Conservation (phyloP, 495 filamentous ascomycete species). For the Penicillium robsamsonii region DNA sequence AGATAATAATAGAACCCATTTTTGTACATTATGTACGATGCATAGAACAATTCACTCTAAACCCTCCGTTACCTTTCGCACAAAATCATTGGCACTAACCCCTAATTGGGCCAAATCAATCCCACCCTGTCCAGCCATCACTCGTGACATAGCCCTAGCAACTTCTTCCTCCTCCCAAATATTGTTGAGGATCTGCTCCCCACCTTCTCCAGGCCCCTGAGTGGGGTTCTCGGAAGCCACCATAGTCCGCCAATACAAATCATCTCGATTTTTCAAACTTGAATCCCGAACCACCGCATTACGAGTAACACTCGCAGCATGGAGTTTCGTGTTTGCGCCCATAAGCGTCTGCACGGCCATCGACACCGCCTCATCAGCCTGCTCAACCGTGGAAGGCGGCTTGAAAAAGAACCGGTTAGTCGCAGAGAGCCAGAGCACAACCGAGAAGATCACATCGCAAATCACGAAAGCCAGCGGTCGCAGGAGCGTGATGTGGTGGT, state of each 20-base stretch:
- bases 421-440: constrained; percentile 65
- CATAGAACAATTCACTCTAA: constrained; percentile 26
- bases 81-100: constrained; percentile 44
- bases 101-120: constrained; percentile 51
- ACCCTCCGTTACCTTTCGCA: constrained; percentile 41
- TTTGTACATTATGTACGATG: no score
- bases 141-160: constrained; percentile 49
- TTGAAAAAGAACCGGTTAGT: constrained; percentile 69
- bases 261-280: constrained; percentile 51
- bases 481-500: constrained; percentile 61
- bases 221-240: constrained; percentile 36
- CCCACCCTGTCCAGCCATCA: constrained; percentile 44
- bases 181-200: constrained; percentile 24
- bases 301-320: constrained; percentile 51
- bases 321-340: constrained; percentile 48
- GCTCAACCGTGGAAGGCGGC: constrained; percentile 50
- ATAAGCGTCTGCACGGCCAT: constrained; percentile 42
- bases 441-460: constrained; percentile 59
- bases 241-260: constrained; percentile 58
- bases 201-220: constrained; percentile 29
- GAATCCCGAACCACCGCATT: constrained; percentile 60
- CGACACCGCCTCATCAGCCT: constrained; percentile 40
- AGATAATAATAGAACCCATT: background rate
- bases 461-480: constrained; percentile 58
- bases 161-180: constrained; percentile 58